Percentiles rank a stretch among this genome's conserved stretches.
Conservation (phyloP, 2,329 filamentous ascomycete genomes). For the Didymella segeticola region DNA sequence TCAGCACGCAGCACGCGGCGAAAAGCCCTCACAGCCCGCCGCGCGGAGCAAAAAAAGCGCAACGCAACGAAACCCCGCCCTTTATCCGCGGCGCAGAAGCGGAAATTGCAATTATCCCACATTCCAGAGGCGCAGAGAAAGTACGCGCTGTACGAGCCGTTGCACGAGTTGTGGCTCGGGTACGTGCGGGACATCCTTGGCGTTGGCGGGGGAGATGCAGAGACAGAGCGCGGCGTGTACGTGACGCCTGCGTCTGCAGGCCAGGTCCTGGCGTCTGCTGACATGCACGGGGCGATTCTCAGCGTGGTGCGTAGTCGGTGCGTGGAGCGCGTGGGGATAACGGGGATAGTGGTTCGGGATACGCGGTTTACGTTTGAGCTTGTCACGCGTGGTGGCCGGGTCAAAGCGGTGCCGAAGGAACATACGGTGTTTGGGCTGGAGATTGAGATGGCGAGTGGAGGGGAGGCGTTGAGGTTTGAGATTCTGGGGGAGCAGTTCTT, state of each 20-base stretch:
- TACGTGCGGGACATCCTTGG: slow-evolving; percentile 87
- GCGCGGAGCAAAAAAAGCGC: slow-evolving; percentile 19
- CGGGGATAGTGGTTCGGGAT: slow-evolving; percentile 88
- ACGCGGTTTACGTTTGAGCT: slow-evolving; percentile 86
- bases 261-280: slow-evolving; percentile 79
- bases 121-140: slow-evolving; percentile 72
- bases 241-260: slow-evolving; percentile 68
- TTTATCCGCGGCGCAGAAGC: slow-evolving; percentile 80
- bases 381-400: too few relatives aligned
- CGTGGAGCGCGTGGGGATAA: slow-evolving; percentile 79
- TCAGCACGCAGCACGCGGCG: slow-evolving; percentile 51
- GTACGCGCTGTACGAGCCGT: slow-evolving; percentile 77
- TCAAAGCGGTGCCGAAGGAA: too few relatives aligned
- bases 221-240: slow-evolving; percentile 44
- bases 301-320: slow-evolving; percentile 85
- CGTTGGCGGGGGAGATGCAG: slow-evolving; percentile 49
- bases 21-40: not conserved
- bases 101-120: slow-evolving; percentile 74
- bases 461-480: slow-evolving; percentile 73
- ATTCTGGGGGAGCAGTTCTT: slow-evolving; percentile 87
- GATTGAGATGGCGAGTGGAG: slow-evolving; percentile 59
- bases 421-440: slow-evolving; percentile 83
- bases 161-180: slow-evolving; percentile 80
- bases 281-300: slow-evolving; percentile 86
- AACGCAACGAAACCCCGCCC: slow-evolving; percentile 66